phyloP scores from a whole-genome alignment of 1,284 basidiomycete species.

The Agaricales sp. region DNA sequence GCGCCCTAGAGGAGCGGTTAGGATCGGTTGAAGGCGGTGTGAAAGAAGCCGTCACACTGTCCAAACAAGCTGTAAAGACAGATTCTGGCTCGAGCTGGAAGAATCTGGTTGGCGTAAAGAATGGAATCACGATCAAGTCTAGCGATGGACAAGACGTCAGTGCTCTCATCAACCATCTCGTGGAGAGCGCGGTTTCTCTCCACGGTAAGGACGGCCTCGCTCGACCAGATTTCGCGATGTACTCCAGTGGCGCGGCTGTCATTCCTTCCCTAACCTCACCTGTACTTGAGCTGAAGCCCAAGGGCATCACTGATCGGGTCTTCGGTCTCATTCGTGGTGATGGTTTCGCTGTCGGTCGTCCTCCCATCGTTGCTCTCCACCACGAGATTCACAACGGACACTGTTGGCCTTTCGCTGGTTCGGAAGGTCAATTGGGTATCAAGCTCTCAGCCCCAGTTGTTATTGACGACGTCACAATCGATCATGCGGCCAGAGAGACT shows the following conservation, averaged over 20 bases:
- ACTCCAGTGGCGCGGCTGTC: conserved; percentile 72
- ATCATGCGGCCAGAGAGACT: conserved; percentile 76
- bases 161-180: conserved; percentile 58
- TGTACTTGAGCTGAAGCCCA: conserved; percentile 59
- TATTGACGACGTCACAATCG: conserved; percentile 76
- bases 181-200: conserved; percentile 59
- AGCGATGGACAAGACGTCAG: conserved; percentile 71
- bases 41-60: conserved; percentile 58
- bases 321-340: conserved; percentile 47
- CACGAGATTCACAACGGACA: conserved; percentile 74
- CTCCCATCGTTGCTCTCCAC: conserved; percentile 79
- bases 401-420: conserved; percentile 89
- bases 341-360: conserved; percentile 59
- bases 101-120: conserved; percentile 8
- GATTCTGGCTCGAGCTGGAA: conserved; percentile 13
- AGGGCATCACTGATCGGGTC: conserved; percentile 30
- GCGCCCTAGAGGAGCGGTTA: conserved; percentile 50
- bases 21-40: conserved; percentile 57
- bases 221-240: conserved; percentile 78
- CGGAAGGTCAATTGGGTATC: conserved; percentile 74
- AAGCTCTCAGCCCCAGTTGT: conserved; percentile 59
- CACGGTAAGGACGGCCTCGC: conserved; percentile 71
- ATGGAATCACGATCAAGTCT: conserved; percentile 54
- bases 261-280: conserved; percentile 76
- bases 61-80: conserved; percentile 36